These are phyloP conservation scores for Microthlaspi erraticum DNA, from an alignment of 345 rosid genomes.

Conservation along the genomic window DNA sequence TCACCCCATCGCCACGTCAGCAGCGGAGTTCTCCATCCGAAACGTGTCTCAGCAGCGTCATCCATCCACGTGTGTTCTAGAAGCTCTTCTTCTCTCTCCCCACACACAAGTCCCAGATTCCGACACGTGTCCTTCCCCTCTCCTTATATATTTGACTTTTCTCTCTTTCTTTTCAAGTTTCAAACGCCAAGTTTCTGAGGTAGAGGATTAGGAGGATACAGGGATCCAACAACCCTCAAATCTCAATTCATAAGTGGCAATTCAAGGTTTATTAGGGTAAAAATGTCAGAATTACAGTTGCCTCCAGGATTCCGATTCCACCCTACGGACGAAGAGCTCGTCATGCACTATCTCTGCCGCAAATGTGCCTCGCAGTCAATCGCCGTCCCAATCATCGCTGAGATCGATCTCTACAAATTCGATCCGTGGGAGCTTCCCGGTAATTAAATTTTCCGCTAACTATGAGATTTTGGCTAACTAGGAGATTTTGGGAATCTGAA, in stretches of 20 bases:
- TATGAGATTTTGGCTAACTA: neutral
- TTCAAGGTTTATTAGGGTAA: neutral
- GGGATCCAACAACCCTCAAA: conserved; percentile 10
- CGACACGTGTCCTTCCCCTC: conserved; percentile 49
- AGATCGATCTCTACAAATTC: conserved; percentile 85
- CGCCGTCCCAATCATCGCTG: conserved; percentile 78
- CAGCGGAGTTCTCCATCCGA: conserved; percentile 34
- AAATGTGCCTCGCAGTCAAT: conserved; percentile 76
- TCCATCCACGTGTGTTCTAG: conserved; percentile 75
- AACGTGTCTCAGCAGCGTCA: conserved; percentile 45
- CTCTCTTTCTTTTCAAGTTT: conserved; percentile 58
- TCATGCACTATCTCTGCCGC: conserved; percentile 85
- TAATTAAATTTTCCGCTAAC: conserved; percentile 10
- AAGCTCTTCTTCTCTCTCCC: conserved; percentile 32
- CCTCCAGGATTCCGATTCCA: conserved; percentile 96
- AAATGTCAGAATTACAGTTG: conserved; percentile 56
- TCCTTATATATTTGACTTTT: conserved; percentile 56
- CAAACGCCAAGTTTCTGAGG: conserved; percentile 33
- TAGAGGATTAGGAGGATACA: conserved; percentile 15
- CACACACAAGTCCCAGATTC: neutral
- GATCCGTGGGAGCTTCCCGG: conserved; percentile 97
- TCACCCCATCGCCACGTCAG: conserved; percentile 43
- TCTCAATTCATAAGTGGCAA: neutral
- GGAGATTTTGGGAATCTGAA: neutral
- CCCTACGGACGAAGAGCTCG: conserved; percentile 97